Base-by-base conservation (phyloP, 2,329 filamentous ascomycete species). In the Colletotrichum sublineola region DNA sequence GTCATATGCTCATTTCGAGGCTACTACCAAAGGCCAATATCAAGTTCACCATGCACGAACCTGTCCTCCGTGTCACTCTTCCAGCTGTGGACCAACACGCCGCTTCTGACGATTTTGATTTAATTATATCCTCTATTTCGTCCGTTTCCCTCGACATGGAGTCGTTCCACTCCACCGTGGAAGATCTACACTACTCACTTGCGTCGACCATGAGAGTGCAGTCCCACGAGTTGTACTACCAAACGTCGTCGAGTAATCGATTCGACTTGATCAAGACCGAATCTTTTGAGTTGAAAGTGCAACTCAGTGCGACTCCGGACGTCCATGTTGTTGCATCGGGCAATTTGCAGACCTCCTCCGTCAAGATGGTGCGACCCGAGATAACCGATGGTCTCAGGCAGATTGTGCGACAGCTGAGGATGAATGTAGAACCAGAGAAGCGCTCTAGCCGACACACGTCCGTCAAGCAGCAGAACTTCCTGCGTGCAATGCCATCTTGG, bases 21-120 rank as follows among this genome's bases (percentile, higher is more conserved):
- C 88, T 98, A 4, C 86, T 99, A 11, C 96, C 96, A 1, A 98
- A 98, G 83, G 93, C 96, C 0, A 97, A 89, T 77, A 93, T 98
- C 81, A 99, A 98, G 79, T 91, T 98, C 52, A 98, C 96, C 0
- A 93, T 99, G 82, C 96, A 99, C 78, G 96, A 99, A 80, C 96
- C 96, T 1, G 97, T 99, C 20, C 81, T 98, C 74, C 91, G 97
- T 76, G 95, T 99, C 75, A 91, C 95, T 9, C 85, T 99, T 5
- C 95, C 95, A 6, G 92, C 96, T 0, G 90, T 96, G 74, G 89
- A 92, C 73, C 87, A 88, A 67, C 84, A 84, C 2, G 84, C 87
- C 52, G 89, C 91, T 36, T 87, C 90, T 0, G 94, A 95, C 73
- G 95, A 98, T 75, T 98, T 96, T 76, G 96, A 99, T 79, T 87